Conservation (phyloP, 257 asterid species). For the Nemophila menziesii region DNA sequence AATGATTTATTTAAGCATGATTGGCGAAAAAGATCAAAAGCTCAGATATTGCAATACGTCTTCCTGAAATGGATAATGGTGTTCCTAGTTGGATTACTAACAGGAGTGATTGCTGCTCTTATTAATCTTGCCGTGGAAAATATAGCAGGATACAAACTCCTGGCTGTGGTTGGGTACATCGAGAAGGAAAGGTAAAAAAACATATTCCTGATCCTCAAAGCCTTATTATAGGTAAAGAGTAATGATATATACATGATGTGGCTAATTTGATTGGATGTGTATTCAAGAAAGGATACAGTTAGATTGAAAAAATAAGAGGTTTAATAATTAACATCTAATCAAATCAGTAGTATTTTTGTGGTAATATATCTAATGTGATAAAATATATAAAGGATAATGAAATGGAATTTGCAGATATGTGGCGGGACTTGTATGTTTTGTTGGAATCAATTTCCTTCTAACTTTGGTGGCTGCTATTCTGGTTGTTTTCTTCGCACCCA, state of each 20-base stretch:
- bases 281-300: too few species aligned
- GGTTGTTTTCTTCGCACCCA: slow-evolving; percentile 73
- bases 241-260: too few species aligned
- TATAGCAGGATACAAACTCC: slow-evolving; percentile 77
- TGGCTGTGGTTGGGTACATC: slow-evolving; percentile 41
- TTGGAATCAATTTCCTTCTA: slow-evolving; percentile 43
- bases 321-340: too few species aligned
- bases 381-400: neutral
- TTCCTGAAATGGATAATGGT: slow-evolving; percentile 73
- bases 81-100: slow-evolving; percentile 73
- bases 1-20: slow-evolving; percentile 93
- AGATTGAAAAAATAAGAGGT: too few species aligned
- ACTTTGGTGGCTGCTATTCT: slow-evolving; percentile 59
- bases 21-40: slow-evolving; percentile 79
- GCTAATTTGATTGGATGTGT: too few species aligned
- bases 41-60: slow-evolving; percentile 55
- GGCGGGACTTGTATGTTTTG: slow-evolving; percentile 42
- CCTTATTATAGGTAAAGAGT: neutral
- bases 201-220: neutral
- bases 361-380: too few species aligned
- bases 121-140: slow-evolving; percentile 81
- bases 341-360: too few species aligned
- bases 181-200: slow-evolving; percentile 45
- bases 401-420: slow-evolving; percentile 42
- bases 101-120: slow-evolving; percentile 69